phyloP scores from a whole-genome alignment of 1,139 yeast genomes.

The Scheffersomyces stambukii region DNA sequence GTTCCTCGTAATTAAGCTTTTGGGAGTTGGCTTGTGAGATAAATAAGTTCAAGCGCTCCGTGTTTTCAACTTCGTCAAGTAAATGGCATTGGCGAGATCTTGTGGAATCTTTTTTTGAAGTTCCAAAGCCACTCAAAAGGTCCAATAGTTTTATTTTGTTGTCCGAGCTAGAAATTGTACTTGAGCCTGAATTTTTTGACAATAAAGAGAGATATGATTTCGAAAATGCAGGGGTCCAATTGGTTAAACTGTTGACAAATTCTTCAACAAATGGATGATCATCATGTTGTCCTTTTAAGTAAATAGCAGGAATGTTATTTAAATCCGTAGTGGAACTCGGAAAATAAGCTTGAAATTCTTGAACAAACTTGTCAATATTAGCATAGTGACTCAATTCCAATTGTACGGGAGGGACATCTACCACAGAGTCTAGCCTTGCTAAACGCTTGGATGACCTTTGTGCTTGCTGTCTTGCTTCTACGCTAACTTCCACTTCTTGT shows the following conservation, averaged over 20 bases:
- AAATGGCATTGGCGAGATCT: no score
- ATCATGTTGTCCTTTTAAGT: no score
- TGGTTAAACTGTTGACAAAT: slow-evolving; percentile 20
- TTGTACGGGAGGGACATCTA: slow-evolving; percentile 15
- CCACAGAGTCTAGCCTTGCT: slow-evolving; percentile 19
- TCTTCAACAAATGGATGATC: slow-evolving; percentile 19
- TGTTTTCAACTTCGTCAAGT: no score
- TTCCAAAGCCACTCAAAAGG: slow-evolving; percentile 35
- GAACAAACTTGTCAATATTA: slow-evolving; percentile 14
- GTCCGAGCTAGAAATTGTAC: slow-evolving; percentile 19
- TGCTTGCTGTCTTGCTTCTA: slow-evolving; percentile 6
- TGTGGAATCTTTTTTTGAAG: no score
- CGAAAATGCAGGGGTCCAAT: slow-evolving; percentile 20
- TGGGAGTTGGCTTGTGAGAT: no score
- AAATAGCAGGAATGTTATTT: no score
- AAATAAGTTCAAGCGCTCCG: no score
- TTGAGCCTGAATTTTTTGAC: slow-evolving; percentile 11
- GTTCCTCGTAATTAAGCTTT: slow-evolving; percentile 41
- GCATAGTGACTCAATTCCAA: slow-evolving; percentile 18
- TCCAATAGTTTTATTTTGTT: slow-evolving; percentile 35
- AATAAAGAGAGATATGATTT: no score
- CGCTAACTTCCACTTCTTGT: slow-evolving; percentile 1
- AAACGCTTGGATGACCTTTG: slow-evolving; percentile 36
- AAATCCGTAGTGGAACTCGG: no score
- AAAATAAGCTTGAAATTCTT: slow-evolving; percentile 3